These are phyloP conservation scores for Scheffersomyces insectosa DNA, from an alignment of 1,139 yeast genomes.

Conservation along the genomic window DNA sequence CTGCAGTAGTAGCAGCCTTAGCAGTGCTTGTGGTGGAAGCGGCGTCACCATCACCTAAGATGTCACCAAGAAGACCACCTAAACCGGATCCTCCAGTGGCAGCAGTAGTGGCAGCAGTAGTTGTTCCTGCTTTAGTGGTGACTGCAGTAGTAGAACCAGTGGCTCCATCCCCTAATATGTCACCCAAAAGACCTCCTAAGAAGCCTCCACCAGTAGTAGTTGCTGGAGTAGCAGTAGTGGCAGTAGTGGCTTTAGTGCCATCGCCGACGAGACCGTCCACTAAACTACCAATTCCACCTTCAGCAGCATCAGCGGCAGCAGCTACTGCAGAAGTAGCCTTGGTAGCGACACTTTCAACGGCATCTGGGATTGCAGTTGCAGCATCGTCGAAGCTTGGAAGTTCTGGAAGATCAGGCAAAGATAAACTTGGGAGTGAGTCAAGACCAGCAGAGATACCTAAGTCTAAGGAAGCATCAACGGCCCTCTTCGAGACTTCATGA, in stretches of 20 bases:
- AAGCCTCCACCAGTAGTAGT: slow-evolving; percentile 7
- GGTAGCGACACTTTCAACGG: slow-evolving; percentile 1
- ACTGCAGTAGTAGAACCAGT: slow-evolving; percentile 6
- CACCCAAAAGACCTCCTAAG: slow-evolving; percentile 15
- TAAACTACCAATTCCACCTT: slow-evolving; percentile 6
- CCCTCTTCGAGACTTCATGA: slow-evolving; percentile 12
- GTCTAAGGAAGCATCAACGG: slow-evolving; percentile 2
- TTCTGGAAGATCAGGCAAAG: neutral
- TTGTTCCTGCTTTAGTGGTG: slow-evolving; percentile 9
- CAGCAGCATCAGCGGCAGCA: slow-evolving; percentile 4
- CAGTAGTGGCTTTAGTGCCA: slow-evolving; percentile 5
- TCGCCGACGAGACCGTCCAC: slow-evolving; percentile 8
- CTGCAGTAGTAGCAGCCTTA: neutral
- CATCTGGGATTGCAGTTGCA: slow-evolving; percentile 1
- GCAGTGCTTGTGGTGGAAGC: neutral
- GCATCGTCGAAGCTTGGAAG: neutral
- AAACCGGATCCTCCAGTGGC: slow-evolving; percentile 7
- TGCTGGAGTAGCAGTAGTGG: slow-evolving; percentile 6
- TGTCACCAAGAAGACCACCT: slow-evolving; percentile 7
- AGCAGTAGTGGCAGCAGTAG: slow-evolving; percentile 13
- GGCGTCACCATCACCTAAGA: slow-evolving; percentile 6
- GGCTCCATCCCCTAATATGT: slow-evolving; percentile 11
- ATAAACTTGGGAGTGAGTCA: neutral
- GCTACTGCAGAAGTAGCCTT: slow-evolving; percentile 5
- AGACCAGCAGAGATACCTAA: neutral